Evolutionary conservation across 495 filamentous ascomycete genomes (phyloP), one percentile per base, ranked within the genome.

Genomic region (Glonium stellatum): DNA sequence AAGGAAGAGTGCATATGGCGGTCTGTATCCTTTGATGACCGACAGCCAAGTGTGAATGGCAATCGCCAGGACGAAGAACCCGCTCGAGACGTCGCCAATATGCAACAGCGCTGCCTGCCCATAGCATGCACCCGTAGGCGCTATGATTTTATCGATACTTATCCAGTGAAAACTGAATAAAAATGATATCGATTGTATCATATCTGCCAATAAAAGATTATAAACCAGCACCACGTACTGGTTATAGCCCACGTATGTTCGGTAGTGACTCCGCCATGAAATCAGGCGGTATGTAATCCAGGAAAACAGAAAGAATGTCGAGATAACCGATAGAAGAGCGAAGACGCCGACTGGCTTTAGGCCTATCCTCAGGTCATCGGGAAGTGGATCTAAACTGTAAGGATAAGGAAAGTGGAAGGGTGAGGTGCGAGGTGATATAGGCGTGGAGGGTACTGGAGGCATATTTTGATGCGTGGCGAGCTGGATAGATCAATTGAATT

Each of bases 141-240:
- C 79, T 5, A 86, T 27, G 54, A 92, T 85, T 42, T 75, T 75
- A 62, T 86, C 73, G 0, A 73, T 68, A 6, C 65, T 57, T 13
- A 86, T 69, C 82, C 86, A 87, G 57, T 80, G 76, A 46, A 82
- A 71, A 64, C 82, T 88, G 39, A 90, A 76, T 39, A 87, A 59
- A 67, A 89, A 90, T 12, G 84, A 83, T 5, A 81, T 72, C 0
- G 84, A 76, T 69, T 89, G 87, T 65, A 87, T 84, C 49, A 90
- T 75, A 69, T 90, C 87, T 55, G 87, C 87, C 49, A 90, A 67
- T 4, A 90, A 72, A 18, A 90, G 79, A 68, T 89, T 89, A 68
- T 84, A 85, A 46, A 90, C 84, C 13, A 92, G 77, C 44, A 90
- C 63, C 3, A 90, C 77, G 62, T 87, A 89, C 69, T 92, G 87